A percentile compares a stretch with the other conserved stretches of the same genome.
Conservation (phyloP, 108 stramenopile genomes). For the Epithemia pelagica region DNA sequence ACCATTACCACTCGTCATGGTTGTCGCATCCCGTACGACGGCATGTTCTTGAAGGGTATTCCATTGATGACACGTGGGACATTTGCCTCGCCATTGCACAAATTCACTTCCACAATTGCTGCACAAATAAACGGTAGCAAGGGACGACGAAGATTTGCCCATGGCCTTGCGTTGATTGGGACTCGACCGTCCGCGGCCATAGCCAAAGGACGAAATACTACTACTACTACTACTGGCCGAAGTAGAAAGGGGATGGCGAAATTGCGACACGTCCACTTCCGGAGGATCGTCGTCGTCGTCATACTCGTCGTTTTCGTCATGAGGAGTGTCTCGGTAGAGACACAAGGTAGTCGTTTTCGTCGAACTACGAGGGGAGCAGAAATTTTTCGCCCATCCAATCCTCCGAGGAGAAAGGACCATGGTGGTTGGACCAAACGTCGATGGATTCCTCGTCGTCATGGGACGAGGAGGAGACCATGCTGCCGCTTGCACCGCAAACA, state of each 20-base stretch:
- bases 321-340: background rate
- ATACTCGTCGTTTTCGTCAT: constrained; percentile 47
- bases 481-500: no score
- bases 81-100: constrained; percentile 89
- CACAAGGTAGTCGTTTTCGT: no score
- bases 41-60: constrained; percentile 79
- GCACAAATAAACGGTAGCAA: constrained; percentile 51
- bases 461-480: no score
- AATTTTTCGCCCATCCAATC: no score
- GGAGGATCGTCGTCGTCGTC: constrained; percentile 55
- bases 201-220: constrained; percentile 23
- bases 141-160: constrained; percentile 35
- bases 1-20: background rate
- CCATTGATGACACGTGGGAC: constrained; percentile 87
- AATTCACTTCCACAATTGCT: constrained; percentile 83
- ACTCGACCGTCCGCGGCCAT: constrained; percentile 29
- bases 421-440: no score
- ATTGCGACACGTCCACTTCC: constrained; percentile 47
- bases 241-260: constrained; percentile 30
- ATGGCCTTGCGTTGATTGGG: constrained; percentile 47
- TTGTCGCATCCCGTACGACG: constrained; percentile 22
- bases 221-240: background rate
- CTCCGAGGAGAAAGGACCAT: no score
- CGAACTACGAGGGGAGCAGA: no score
- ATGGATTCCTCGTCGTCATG: no score